phyloP scores from a whole-genome alignment of 2,329 filamentous ascomycete genomes.

The Plenodomus biglobosus region DNA sequence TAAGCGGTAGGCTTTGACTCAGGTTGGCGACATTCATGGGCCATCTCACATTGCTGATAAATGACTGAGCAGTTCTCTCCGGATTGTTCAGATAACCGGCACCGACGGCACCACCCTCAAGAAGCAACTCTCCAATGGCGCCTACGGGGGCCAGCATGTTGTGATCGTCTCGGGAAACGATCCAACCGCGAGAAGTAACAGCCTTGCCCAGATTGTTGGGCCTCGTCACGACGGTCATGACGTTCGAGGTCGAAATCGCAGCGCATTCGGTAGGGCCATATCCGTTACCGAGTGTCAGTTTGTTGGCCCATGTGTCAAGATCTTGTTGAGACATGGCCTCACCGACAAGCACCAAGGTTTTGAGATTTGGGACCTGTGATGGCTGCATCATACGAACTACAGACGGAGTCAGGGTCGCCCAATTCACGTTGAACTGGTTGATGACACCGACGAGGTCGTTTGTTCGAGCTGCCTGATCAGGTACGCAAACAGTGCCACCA shows the following conservation, averaged over 20 bases:
- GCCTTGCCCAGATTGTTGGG: conserved; percentile 40
- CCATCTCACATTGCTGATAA: conserved; percentile 30
- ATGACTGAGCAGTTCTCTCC: conserved; percentile 32
- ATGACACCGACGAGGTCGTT: conserved; percentile 50
- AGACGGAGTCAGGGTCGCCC: conserved; percentile 50
- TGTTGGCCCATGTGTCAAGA: conserved; percentile 40
- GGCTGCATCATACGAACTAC: conserved; percentile 36
- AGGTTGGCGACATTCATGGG: conserved; percentile 3
- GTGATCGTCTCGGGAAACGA: conserved; percentile 42
- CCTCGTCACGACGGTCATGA: conserved; percentile 31
- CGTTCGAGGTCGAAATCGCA: conserved; percentile 37
- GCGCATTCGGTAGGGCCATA: conserved; percentile 48
- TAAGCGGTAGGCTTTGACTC: conserved; percentile 1
- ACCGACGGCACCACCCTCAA: conserved; percentile 43
- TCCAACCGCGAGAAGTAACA: conserved; percentile 40
- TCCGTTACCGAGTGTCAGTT: conserved; percentile 41
- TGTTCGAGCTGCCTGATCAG: conserved; percentile 50
- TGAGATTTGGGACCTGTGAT: conserved; percentile 28
- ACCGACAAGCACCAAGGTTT: conserved; percentile 34
- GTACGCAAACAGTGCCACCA: conserved; percentile 54
- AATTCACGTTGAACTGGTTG: conserved; percentile 44
- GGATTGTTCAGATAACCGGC: conserved; percentile 38
- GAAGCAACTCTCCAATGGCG: conserved; percentile 46
- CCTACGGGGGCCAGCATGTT: conserved; percentile 42
- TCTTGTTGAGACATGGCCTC: conserved; percentile 40